Evolutionary conservation across 192 early-diverging fungal species (phyloP), one percentile per base, ranked within the genome.

Genomic region (Gigaspora rosea): DNA sequence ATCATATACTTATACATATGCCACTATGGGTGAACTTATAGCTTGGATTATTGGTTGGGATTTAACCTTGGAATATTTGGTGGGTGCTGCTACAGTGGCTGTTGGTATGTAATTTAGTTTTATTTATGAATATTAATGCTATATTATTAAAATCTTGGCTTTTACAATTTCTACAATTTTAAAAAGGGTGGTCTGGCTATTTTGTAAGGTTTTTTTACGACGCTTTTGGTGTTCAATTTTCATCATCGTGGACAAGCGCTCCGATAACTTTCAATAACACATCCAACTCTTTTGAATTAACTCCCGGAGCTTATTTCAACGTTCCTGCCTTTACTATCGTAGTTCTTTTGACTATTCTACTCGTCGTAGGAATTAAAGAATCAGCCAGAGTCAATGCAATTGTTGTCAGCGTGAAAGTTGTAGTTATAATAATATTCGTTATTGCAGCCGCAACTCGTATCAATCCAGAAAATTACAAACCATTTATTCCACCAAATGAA

Each of bases 41-140:
- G 95, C 91, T 2, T 97, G 95, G 95, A 92, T 94, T 54, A 92
- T 95, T 76, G 95, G 94, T 15, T 97, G 95, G 95, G 92, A 95
- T 82, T 81, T 96, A 49, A 92, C 94, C 11, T 82, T 96, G 36
- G 95, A 96, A 83, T 96, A 95, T 79, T 83, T 95, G 79, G 91
- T 96, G 16, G 92, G 92, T 4, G 92, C 94, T 20, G 92, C 94
- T 0, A 90, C 94, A 0, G 93, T 95, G 41, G 90, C 94, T 18
- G 85, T 88, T 75, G 64, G 57, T 47, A 62, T 2, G 52, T 63
- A 54, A 63, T 27, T 63, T 63, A 5, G 35, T 7, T 33, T 63
- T 36, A 13, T 0, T 11, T 27, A 10, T 63, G 0, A 22, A 10
- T 13, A 6, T 27, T 56, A 77, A 27, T 66, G 35, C 9, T 33